Evolutionary conservation across 177 flowering plant genomes (phyloP).

Genomic region (Vitis hybrid): DNA sequence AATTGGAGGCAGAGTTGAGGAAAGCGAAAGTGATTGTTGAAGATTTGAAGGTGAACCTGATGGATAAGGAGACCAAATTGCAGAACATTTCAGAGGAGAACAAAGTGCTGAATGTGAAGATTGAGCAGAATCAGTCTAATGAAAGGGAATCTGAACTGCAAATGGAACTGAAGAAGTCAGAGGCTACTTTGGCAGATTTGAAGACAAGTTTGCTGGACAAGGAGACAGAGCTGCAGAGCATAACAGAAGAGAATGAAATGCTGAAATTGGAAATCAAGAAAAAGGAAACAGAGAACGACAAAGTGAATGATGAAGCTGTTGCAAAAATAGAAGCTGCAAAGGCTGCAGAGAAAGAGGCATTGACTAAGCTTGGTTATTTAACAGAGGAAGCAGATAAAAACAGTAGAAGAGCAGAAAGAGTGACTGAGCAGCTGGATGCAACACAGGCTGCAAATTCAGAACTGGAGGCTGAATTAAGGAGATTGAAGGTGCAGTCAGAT

Average conservation of each 20-base stretch:
- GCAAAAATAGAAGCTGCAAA: slow-evolving; percentile 49
- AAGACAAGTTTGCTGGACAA: slow-evolving; percentile 52
- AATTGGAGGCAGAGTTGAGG: slow-evolving; percentile 44
- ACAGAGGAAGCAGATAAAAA: slow-evolving; percentile 73
- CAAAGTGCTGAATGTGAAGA: slow-evolving; percentile 31
- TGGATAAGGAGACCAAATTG: slow-evolving; percentile 46
- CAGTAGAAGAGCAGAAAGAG: slow-evolving; percentile 35
- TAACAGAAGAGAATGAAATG: slow-evolving; percentile 53
- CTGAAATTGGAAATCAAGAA: slow-evolving; percentile 52
- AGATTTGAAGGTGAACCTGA: slow-evolving; percentile 41
- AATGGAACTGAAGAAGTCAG: slow-evolving; percentile 38
- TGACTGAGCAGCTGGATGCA: slow-evolving; percentile 46
- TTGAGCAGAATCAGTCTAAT: slow-evolving; percentile 17
- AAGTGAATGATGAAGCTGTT: slow-evolving; percentile 34
- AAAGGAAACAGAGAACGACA: slow-evolving; percentile 33
- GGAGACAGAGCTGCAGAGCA: slow-evolving; percentile 49
- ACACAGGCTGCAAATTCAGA: slow-evolving; percentile 39
- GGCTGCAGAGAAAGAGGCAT: slow-evolving; percentile 64
- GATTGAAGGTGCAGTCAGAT: slow-evolving; percentile 67
- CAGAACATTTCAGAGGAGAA: slow-evolving; percentile 48
- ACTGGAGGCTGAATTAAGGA: slow-evolving; percentile 63
- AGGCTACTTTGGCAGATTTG: slow-evolving; percentile 41
- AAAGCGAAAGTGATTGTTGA: slow-evolving; percentile 27
- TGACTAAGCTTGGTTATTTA: slow-evolving; percentile 45
- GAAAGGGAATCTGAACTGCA: slow-evolving; percentile 33